Base-by-base conservation (phyloP, 352 stramenopile species). In the Phytophthora pisi region DNA sequence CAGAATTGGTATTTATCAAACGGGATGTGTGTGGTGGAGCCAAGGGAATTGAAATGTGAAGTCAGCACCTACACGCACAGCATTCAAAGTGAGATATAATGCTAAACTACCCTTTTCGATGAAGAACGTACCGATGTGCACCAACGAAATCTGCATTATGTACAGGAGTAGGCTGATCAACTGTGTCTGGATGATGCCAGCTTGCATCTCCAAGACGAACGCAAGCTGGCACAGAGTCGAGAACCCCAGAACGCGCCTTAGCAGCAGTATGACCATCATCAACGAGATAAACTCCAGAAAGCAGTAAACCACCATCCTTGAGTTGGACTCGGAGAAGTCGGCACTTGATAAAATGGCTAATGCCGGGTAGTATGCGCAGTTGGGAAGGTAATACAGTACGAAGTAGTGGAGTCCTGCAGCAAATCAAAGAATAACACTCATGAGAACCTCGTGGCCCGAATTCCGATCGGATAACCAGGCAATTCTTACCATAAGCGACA, bases 201-300 rank as follows among this genome's bases (percentile, higher is more conserved):
- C 16, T 49, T 80, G 64, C 11, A 16, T 70, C 11, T 73, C 63
- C 2, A 83, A 28, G 28, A 83, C 72, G 28, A 80, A 80, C 4
- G 66, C 50, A 0, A 80, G 54, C 51, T 80, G 69, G 8, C 53
- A 58, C 11, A 66, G 1, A 5, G 60, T 31, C 28, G 73, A 78
- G 18, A 68, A 46, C 0, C 55, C 46, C 7, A 73, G 57, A 5
- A 38, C 47, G 13, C n/a, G 53, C 42, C 52, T 51, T 5, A 73
- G 28, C 4, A 61, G 23, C 3, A 50, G 7, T 5, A 36, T 53
- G 4, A 47, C 24, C 13, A 47, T 20, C 5, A 53, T 26, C 8
- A 73, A 34, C 6, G 66, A 64, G 3, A 30, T 4, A 10, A 65
- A 55, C 47, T 68, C 66, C 0, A 73, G 13, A 2, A 26, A 45